Evolutionary conservation across 2,329 filamentous ascomycete species (phyloP).

Genomic region (Phaeomoniella chlamydospora): DNA sequence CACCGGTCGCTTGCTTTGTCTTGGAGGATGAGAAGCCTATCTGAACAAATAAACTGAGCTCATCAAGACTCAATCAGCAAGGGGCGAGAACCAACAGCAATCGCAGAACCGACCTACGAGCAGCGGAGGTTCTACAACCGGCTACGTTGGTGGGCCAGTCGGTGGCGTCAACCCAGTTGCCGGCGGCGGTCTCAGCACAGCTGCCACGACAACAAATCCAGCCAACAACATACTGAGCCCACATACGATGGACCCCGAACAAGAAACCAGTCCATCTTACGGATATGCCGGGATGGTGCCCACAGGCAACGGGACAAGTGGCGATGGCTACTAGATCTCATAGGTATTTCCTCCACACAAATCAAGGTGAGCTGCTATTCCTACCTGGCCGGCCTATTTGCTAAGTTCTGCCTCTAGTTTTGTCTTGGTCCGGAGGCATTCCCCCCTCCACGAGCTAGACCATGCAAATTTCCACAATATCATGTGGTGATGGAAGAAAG

Average conservation of each 20-base stretch:
- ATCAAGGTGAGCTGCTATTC: too few species aligned
- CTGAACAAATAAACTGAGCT: slow-evolving; percentile 36
- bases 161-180: slow-evolving; percentile 17
- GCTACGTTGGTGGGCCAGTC: slow-evolving; percentile 20
- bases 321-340: background rate
- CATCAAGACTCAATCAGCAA: slow-evolving; percentile 64
- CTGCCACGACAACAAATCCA: slow-evolving; percentile 16
- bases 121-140: slow-evolving; percentile 22
- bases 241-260: slow-evolving; percentile 25
- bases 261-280: slow-evolving; percentile 25
- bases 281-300: slow-evolving; percentile 31
- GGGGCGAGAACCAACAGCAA: slow-evolving; percentile 31
- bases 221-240: slow-evolving; percentile 29
- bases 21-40: slow-evolving; percentile 25
- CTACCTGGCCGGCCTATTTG: too few species aligned
- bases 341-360: background rate
- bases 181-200: slow-evolving; percentile 16
- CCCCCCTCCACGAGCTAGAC: background rate
- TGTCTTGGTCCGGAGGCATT: background rate
- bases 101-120: slow-evolving; percentile 39
- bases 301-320: slow-evolving; percentile 19
- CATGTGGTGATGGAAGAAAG: too few species aligned
- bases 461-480: too few species aligned
- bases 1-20: slow-evolving; percentile 18
- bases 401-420: background rate